Evolutionary conservation across 331 rosid genomes (phyloP).

Genomic region (Spiraea crenata): DNA sequence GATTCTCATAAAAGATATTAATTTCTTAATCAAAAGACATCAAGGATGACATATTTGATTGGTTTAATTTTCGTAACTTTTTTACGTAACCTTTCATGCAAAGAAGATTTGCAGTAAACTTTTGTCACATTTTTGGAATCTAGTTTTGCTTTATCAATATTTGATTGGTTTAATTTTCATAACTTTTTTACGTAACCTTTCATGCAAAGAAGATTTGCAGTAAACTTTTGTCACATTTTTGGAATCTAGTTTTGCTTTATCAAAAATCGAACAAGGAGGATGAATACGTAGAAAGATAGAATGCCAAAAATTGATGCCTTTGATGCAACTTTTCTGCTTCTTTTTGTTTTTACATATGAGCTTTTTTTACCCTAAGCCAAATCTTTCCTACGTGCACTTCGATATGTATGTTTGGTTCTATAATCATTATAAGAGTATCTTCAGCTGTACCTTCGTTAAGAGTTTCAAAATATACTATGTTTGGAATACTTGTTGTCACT

Average conservation of each 20-base stretch:
- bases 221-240: not conserved
- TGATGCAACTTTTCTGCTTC: too few species aligned
- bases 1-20: too few species aligned
- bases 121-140: too few species aligned
- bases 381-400: too few species aligned
- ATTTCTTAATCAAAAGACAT: not conserved
- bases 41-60: not conserved
- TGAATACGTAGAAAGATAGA: not conserved
- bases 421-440: too few species aligned
- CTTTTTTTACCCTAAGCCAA: too few species aligned
- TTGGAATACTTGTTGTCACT: too few species aligned
- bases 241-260: constrained; percentile 2
- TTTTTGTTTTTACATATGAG: not conserved
- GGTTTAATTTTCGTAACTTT: not conserved
- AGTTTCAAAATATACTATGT: too few species aligned
- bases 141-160: too few species aligned
- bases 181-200: not conserved
- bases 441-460: too few species aligned
- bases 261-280: constrained; percentile 7
- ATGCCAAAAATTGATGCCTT: constrained; percentile 8
- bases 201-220: not conserved
- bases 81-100: constrained; percentile 15
- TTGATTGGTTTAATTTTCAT: not conserved
- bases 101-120: too few species aligned
- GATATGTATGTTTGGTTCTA: too few species aligned